phyloP scores from a whole-genome alignment of 2,329 filamentous ascomycete genomes.

The Xylaria sp. region DNA sequence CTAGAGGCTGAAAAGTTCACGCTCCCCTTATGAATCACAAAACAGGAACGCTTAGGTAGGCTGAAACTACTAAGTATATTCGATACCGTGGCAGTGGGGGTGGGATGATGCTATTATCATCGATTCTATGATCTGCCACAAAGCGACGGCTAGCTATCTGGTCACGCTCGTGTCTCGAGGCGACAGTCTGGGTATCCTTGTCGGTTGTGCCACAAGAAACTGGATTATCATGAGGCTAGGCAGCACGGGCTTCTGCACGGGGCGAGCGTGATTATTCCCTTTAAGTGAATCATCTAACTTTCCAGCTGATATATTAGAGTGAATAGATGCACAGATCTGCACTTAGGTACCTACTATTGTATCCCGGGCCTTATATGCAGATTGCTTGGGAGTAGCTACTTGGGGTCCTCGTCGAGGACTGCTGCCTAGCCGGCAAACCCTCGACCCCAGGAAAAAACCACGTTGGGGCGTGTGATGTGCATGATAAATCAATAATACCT shows the following conservation, averaged over 20 bases:
- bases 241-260: not conserved
- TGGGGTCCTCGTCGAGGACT: not conserved
- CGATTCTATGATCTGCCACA: not conserved
- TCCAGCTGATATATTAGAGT: not conserved
- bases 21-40: constrained; percentile 3
- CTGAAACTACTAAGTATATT: not conserved
- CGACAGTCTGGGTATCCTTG: not conserved
- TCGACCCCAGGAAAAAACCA: constrained; percentile 6
- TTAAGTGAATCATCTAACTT: not conserved
- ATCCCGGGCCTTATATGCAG: not conserved
- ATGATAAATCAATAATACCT: not conserved
- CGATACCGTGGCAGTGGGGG: not conserved
- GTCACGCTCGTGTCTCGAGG: not conserved
- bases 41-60: not conserved
- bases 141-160: constrained; percentile 7
- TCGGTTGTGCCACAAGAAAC: not conserved
- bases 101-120: not conserved
- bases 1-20: constrained; percentile 17
- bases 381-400: not conserved
- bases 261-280: not conserved
- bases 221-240: constrained; percentile 4
- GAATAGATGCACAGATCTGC: constrained; percentile 5
- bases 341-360: not conserved
- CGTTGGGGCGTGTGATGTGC: constrained; percentile 2
- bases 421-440: constrained; percentile 26